These are phyloP conservation scores for Daldinia sp. DNA, from an alignment of 2,329 filamentous ascomycete species.

Conservation along the genomic window DNA sequence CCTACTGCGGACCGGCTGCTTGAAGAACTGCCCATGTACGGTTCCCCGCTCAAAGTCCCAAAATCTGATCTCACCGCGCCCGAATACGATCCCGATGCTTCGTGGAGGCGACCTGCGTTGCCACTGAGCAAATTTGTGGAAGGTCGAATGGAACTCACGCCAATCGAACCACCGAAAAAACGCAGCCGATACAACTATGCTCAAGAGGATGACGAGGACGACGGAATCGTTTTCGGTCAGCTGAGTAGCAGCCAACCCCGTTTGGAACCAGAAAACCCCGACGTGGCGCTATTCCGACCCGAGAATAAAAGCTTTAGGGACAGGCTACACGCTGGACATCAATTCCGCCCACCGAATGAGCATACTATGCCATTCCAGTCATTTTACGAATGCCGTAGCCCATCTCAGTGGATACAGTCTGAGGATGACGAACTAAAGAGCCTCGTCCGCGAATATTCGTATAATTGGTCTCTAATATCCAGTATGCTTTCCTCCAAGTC, in stretches of 20 bases:
- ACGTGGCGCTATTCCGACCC: constrained; percentile 88
- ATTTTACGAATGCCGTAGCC: constrained; percentile 88
- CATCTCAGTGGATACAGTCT: constrained; percentile 90
- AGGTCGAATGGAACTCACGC: constrained; percentile 78
- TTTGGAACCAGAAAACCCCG: constrained; percentile 75
- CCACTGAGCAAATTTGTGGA: constrained; percentile 89
- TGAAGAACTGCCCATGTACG: constrained; percentile 84
- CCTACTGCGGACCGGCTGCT: constrained; percentile 81
- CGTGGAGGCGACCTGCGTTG: constrained; percentile 81
- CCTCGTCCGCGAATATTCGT: constrained; percentile 91
- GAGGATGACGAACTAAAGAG: constrained; percentile 91
- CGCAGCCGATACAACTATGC: constrained; percentile 85
- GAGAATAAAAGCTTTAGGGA: constrained; percentile 92
- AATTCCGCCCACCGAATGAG: constrained; percentile 93
- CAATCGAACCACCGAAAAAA: constrained; percentile 76
- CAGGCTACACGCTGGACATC: constrained; percentile 88
- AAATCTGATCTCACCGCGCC: constrained; percentile 68
- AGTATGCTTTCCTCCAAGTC: constrained; percentile 81
- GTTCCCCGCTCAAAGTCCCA: constrained; percentile 70
- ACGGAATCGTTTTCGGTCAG: constrained; percentile 55
- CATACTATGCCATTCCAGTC: constrained; percentile 88
- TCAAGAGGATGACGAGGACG: constrained; percentile 74
- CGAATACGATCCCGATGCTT: constrained; percentile 74
- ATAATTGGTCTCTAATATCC: constrained; percentile 97
- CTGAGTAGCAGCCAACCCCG: constrained; percentile 52